A percentile compares a stretch with the other conserved stretches of the same genome.
These are phyloP conservation scores for Musa beccarii DNA, from an alignment of 176 grass and related monocot species.

Conservation along the genomic window DNA sequence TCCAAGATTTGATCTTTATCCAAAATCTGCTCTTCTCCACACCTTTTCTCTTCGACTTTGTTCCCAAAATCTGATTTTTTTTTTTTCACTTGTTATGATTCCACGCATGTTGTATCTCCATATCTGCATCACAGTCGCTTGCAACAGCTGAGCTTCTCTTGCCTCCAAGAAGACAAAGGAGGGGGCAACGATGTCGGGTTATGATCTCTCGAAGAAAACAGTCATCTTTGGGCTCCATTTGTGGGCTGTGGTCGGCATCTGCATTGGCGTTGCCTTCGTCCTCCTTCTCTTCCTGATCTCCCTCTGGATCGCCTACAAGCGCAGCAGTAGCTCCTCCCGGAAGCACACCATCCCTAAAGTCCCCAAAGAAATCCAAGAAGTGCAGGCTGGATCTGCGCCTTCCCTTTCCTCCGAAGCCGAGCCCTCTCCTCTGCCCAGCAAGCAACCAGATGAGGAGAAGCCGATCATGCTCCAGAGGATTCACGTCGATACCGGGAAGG, in stretches of 20 bases:
- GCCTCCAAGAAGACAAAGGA: background rate
- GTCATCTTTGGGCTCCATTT: slow-evolving; percentile 11
- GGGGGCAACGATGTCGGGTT: background rate
- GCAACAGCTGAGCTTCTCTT: background rate
- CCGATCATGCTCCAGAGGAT: slow-evolving; percentile 31
- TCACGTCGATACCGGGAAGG: slow-evolving; percentile 88
- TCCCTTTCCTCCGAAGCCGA: background rate
- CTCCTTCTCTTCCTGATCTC: slow-evolving; percentile 14
- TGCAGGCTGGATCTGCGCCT: background rate
- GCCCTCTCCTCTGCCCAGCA: background rate
- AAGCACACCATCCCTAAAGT: background rate
- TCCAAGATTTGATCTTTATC: background rate
- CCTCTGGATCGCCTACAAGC: slow-evolving; percentile 16
- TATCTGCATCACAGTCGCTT: background rate
- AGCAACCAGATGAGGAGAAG: slow-evolving; percentile 8
- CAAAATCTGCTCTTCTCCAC: background rate
- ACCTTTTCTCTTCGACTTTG: background rate
- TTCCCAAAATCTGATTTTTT: background rate
- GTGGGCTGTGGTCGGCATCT: slow-evolving; percentile 10
- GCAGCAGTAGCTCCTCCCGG: background rate
- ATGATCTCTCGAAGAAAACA: slow-evolving; percentile 15
- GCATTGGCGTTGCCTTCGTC: slow-evolving; percentile 10
- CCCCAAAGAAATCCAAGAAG: slow-evolving; percentile 1
- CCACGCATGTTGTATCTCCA: background rate
- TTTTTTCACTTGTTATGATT: background rate